Evolutionary conservation across 345 rosid species (phyloP).

Genomic region (Aquilaria yunnanensis): DNA sequence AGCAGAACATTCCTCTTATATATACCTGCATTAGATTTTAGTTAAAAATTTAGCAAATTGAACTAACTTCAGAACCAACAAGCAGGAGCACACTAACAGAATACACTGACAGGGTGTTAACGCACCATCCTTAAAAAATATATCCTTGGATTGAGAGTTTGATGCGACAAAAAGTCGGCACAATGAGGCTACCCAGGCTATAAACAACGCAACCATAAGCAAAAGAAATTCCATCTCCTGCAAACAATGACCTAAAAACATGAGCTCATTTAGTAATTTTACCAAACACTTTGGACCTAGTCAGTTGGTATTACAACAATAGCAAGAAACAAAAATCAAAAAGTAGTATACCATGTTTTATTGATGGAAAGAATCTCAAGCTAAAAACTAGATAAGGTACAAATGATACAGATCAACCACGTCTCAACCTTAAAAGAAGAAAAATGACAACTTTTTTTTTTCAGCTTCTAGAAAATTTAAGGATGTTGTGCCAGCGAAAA

Average conservation of each 20-base stretch:
- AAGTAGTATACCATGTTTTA: too few relatives aligned
- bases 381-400: too few relatives aligned
- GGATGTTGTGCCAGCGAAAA: too few relatives aligned
- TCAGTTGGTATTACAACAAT: too few relatives aligned
- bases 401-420: too few relatives aligned
- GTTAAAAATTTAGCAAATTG: conserved; percentile 1
- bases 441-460: too few relatives aligned
- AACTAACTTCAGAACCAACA: neutral
- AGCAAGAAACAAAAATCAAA: too few relatives aligned
- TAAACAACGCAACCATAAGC: conserved; percentile 30
- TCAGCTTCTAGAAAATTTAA: too few relatives aligned
- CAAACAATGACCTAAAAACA: conserved; percentile 16
- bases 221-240: conserved; percentile 45
- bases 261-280: neutral
- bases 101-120: neutral
- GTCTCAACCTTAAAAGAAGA: too few relatives aligned
- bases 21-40: conserved; percentile 26
- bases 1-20: conserved; percentile 53
- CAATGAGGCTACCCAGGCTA: conserved; percentile 65
- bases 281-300: too few relatives aligned
- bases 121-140: conserved; percentile 40
- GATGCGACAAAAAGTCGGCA: conserved; percentile 43
- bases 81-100: neutral
- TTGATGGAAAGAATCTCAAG: too few relatives aligned
- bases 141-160: conserved; percentile 24